Conservation (phyloP, 257 asterid species). For the Solanum habrochaites region DNA sequence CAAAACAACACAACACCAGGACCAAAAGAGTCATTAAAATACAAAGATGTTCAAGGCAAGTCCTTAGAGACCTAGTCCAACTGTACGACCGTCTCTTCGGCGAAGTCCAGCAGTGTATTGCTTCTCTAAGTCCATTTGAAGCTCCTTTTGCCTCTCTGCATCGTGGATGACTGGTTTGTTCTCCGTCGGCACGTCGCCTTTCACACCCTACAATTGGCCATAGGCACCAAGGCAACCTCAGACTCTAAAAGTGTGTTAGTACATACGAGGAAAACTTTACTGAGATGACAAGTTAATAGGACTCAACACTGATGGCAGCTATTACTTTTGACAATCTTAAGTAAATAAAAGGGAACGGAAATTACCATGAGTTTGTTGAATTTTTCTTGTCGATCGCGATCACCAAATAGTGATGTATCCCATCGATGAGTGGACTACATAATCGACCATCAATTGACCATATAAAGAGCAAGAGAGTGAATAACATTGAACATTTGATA, state of each 20-base stretch:
- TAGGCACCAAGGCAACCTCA: constrained; percentile 94
- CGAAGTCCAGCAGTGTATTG: constrained; percentile 98
- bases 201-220: constrained; percentile 99
- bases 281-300: background rate
- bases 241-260: constrained; percentile 97
- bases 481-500: constrained; percentile 18
- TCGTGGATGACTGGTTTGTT: constrained; percentile 45
- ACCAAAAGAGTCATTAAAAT: background rate
- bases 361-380: constrained; percentile 99
- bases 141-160: constrained; percentile 76
- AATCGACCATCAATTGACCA: constrained; percentile 16
- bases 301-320: background rate
- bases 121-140: constrained; percentile 87
- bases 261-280: constrained; percentile 15
- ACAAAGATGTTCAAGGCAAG: background rate
- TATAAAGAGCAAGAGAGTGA: constrained; percentile 29
- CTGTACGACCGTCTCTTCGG: constrained; percentile 97
- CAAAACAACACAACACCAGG: background rate
- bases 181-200: constrained; percentile 57
- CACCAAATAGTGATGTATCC: constrained; percentile 72
- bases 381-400: constrained; percentile 90
- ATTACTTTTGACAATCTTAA: background rate
- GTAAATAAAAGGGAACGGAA: constrained; percentile 12
- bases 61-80: constrained; percentile 79
- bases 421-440: constrained; percentile 70